Evolutionary conservation across 225 moss, liverwort and hornwort species (phyloP).

Genomic region (Marchantia paleacea): DNA sequence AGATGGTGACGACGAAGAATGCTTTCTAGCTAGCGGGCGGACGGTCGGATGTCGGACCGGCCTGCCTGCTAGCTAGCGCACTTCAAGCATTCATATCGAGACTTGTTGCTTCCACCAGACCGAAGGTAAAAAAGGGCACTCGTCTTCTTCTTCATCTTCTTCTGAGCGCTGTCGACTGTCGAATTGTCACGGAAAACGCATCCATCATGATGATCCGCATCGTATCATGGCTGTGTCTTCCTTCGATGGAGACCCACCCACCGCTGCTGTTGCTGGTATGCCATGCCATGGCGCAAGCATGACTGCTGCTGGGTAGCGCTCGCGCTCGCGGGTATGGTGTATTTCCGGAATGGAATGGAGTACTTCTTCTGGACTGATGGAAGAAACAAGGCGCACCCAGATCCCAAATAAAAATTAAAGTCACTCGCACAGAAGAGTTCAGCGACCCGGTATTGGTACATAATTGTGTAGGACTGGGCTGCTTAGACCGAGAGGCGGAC

Average conservation of each 20-base stretch:
- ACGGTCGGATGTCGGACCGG: too few species aligned
- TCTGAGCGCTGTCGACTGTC: not conserved
- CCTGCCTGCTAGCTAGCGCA: conserved; percentile 1
- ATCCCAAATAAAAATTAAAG: conserved; percentile 15
- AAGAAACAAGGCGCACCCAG: conserved; percentile 19
- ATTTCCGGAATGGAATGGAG: not conserved
- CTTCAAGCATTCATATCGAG: conserved; percentile 1
- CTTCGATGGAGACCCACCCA: conserved; percentile 1
- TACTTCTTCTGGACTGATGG: conserved; percentile 8
- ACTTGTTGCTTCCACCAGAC: conserved; percentile 16
- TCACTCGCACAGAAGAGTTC: conserved; percentile 19
- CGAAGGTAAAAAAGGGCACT: not conserved
- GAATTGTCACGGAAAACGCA: not conserved
- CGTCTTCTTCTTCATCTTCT: not conserved
- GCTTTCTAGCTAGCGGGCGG: not conserved
- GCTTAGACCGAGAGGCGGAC: conserved; percentile 14
- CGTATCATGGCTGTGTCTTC: not conserved
- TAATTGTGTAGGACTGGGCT: conserved; percentile 16
- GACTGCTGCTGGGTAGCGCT: not conserved
- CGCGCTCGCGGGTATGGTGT: not conserved
- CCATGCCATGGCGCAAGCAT: not conserved
- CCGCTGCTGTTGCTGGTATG: not conserved
- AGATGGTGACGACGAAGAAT: conserved; percentile 11
- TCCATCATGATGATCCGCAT: not conserved
- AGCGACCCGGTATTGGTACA: conserved; percentile 15